Evolutionary conservation across 805 yeast genomes (phyloP).

Genomic region (Jamesozyma spencerorum): DNA sequence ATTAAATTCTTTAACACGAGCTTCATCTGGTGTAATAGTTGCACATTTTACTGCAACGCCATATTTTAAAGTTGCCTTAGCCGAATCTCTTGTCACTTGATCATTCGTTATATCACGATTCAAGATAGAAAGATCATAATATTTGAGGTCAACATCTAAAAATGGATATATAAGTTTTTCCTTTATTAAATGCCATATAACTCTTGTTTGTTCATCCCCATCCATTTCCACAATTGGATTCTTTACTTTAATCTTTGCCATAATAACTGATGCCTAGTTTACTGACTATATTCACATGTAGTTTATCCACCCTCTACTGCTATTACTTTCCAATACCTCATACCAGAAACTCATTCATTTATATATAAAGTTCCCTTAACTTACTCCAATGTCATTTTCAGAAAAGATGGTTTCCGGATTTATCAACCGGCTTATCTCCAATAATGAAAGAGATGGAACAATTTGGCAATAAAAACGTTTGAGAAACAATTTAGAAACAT

Average conservation of each 20-base stretch:
- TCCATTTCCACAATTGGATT: slow-evolving; percentile 94
- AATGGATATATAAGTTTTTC: slow-evolving; percentile 78
- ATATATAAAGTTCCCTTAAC: neutral
- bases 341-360: no score
- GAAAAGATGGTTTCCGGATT: no score
- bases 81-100: slow-evolving; percentile 80
- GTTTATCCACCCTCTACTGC: no score
- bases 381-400: no score
- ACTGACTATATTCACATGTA: no score
- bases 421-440: no score
- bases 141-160: slow-evolving; percentile 76
- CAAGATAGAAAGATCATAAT: slow-evolving; percentile 83
- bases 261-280: no score
- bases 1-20: slow-evolving; percentile 80
- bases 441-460: no score
- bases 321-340: no score
- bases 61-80: slow-evolving; percentile 77
- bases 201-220: slow-evolving; percentile 95
- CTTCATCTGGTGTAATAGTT: slow-evolving; percentile 94
- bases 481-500: no score
- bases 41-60: slow-evolving; percentile 96
- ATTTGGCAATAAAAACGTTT: no score
- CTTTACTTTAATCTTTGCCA: slow-evolving; percentile 60
- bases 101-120: slow-evolving; percentile 83
- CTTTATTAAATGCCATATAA: slow-evolving; percentile 86